Evolutionary conservation across 306 rosid genomes (phyloP).

Genomic region (Chamaecrista fasciculata): DNA sequence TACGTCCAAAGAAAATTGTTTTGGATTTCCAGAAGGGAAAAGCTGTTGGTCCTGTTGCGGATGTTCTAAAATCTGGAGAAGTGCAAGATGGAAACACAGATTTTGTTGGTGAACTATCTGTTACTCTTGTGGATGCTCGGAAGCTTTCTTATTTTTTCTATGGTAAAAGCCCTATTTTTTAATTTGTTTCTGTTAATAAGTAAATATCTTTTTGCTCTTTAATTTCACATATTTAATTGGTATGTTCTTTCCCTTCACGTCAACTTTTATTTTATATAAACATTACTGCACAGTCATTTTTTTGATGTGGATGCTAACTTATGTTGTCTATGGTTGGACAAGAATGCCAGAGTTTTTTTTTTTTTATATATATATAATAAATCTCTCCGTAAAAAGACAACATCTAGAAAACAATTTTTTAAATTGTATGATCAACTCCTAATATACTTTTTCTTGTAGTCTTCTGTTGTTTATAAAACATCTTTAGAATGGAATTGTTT

Average conservation of each 20-base stretch:
- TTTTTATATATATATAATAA: too few relatives aligned
- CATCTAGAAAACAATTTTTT: neutral
- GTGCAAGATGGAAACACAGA: conserved; percentile 88
- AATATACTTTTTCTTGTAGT: neutral
- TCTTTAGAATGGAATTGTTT: too few relatives aligned
- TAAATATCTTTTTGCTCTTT: conserved; percentile 5
- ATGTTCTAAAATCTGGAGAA: conserved; percentile 72
- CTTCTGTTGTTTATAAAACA: too few relatives aligned
- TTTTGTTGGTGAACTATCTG: conserved; percentile 92
- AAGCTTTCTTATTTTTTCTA: conserved; percentile 80
- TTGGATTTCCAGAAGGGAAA: conserved; percentile 90
- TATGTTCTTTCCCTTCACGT: neutral
- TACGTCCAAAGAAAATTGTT: conserved; percentile 97
- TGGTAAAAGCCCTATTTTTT: conserved; percentile 53
- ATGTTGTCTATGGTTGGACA: too few relatives aligned
- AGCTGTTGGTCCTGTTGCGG: conserved; percentile 83
- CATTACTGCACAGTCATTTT: neutral
- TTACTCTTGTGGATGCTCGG: conserved; percentile 92
- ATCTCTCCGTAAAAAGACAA: too few relatives aligned
- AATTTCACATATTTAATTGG: neutral
- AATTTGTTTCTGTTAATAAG: neutral
- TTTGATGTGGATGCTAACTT: neutral
- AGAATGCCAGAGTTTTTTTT: too few relatives aligned
- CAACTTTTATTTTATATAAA: conserved; percentile 1
- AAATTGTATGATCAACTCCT: neutral